phyloP scores from a whole-genome alignment of 202 grass and related monocot species.

The Hordeum pubiflorum region DNA sequence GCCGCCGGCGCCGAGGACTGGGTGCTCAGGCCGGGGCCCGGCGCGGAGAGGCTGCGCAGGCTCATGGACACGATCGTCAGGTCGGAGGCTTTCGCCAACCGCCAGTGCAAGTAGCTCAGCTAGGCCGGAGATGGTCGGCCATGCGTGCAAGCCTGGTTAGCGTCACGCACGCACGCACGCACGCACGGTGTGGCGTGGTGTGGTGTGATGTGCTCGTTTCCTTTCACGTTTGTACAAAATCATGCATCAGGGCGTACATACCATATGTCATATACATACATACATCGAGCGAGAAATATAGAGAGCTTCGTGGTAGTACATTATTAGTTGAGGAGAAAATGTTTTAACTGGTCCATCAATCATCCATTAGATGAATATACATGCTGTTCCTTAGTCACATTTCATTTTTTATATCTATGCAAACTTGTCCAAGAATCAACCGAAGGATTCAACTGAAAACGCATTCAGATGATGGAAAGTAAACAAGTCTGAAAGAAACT shows the following conservation, averaged over 20 bases:
- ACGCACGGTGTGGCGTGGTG: background rate
- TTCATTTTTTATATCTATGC: background rate
- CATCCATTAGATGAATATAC: too few species aligned
- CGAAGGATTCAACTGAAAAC: background rate
- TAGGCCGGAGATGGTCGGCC: background rate
- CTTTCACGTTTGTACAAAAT: constrained; percentile 12
- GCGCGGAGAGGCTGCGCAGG: constrained; percentile 34
- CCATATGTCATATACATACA: background rate
- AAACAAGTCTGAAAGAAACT: background rate
- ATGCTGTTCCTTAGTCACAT: too few species aligned
- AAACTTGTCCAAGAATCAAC: background rate
- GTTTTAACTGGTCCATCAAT: too few species aligned
- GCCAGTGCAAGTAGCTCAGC: constrained; percentile 59
- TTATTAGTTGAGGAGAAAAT: too few species aligned
- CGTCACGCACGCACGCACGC: background rate
- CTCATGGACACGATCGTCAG: constrained; percentile 62
- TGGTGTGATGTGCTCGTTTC: background rate
- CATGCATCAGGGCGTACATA: background rate
- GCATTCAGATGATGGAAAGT: background rate
- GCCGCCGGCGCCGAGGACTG: constrained; percentile 35
- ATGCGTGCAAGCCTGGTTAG: background rate
- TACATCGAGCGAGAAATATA: background rate
- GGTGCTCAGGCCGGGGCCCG: constrained; percentile 42
- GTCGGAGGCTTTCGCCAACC: constrained; percentile 48
- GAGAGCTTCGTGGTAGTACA: too few species aligned